Evolutionary conservation across 1,284 basidiomycete species (phyloP), one percentile per base, ranked within the genome.

Genomic region (Termitomyces sp.): DNA sequence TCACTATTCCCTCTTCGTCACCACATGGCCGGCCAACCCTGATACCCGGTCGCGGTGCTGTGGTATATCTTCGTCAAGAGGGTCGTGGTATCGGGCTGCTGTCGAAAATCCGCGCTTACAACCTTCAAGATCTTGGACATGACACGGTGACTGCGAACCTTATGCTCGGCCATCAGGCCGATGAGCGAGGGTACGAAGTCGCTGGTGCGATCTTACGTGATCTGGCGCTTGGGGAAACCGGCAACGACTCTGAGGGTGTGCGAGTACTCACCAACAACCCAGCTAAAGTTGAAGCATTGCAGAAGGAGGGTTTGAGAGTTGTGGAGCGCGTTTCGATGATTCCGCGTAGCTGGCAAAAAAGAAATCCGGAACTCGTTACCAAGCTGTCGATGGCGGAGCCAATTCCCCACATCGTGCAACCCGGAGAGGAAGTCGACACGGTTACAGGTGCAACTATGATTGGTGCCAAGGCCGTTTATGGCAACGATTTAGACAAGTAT

Each of bases 131-230:
- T 68, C 78, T 99, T 53, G 97, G 97, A 0, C 93, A 98, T 67
- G 97, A 99, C 73, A 99, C 97, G 2, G 97, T 99, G 62, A 88
- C 91, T 7, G 97, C 97, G 42, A 99, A 99, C 70, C 76, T 99
- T 42, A 81, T 98, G 78, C 84, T 99, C 24, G 97, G 97, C 1
- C 92, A 98, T 70, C 80, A 86, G 55, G 95, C 97, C 4, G 97
- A 99, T 70, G 92, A 97, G 70, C 81, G 97, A 34, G 89, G 87
- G 44, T 99, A 99, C 73, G 92, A 90, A 61, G 81, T 99, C 54
- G 95, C 96, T 0, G 88, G 79, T 6, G 94, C 91, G 38, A 98
- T 99, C 60, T 68, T 99, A 61, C 80, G 84, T 8, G 96, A 99
- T 72, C 76, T 99, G 5, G 90, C 90, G 2, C 73, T 98, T 13